Evolutionary conservation across 352 stramenopile genomes (phyloP).

Genomic region (Pythium folliculosum): DNA sequence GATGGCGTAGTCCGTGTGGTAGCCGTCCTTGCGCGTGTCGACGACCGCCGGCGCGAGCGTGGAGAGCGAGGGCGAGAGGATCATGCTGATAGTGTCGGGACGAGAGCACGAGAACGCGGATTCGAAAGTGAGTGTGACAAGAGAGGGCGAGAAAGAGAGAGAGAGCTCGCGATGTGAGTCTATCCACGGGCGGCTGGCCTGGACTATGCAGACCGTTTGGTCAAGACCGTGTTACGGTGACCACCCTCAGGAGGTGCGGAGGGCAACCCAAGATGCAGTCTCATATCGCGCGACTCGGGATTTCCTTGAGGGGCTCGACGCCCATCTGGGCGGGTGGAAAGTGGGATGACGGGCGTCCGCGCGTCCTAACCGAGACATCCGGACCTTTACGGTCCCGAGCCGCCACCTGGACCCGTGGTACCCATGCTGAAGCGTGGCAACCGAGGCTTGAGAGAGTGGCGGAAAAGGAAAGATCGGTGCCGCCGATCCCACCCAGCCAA

Average conservation of each 20-base stretch:
- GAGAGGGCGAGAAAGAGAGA: no score
- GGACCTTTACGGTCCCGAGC: conserved; percentile 11
- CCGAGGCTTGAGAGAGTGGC: neutral
- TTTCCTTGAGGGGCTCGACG: conserved; percentile 2
- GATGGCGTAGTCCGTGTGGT: conserved; percentile 88
- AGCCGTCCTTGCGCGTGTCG: conserved; percentile 70
- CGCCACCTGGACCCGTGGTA: neutral
- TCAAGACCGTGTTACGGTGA: neutral
- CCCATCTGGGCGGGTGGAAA: conserved; percentile 16
- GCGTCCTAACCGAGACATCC: conserved; percentile 5
- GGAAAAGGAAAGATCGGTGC: no score
- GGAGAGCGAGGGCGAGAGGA: conserved; percentile 33
- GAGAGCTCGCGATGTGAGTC: no score
- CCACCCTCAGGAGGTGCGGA: no score
- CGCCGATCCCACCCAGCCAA: no score
- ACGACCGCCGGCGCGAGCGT: conserved; percentile 60
- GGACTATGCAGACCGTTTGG: neutral
- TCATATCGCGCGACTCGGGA: neutral
- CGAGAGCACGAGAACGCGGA: neutral
- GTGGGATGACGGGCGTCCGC: neutral
- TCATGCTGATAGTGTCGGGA: neutral
- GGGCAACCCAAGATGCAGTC: no score
- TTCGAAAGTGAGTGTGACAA: conserved; percentile 11
- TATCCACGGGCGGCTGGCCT: neutral
- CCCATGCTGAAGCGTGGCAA: neutral